phyloP scores from a whole-genome alignment of 352 stramenopile genomes.

The Phytophthora hybrid region DNA sequence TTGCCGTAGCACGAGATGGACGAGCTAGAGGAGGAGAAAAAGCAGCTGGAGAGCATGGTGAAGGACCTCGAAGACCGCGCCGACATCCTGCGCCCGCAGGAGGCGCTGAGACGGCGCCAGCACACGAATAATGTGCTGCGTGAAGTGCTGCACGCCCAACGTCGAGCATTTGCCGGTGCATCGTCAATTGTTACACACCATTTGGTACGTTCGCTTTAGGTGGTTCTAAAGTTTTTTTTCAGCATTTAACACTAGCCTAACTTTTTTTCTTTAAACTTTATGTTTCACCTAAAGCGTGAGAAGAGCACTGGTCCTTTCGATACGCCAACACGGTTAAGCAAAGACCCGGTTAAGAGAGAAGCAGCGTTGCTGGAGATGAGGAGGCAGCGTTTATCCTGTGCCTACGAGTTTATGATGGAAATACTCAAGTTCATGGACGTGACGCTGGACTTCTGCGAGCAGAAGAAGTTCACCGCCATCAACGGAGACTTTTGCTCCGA shows the following conservation, averaged over 20 bases:
- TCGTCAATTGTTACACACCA: constrained; percentile 36
- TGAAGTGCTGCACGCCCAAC: constrained; percentile 35
- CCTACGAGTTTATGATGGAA: constrained; percentile 49
- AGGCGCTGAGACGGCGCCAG: constrained; percentile 21
- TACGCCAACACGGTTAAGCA: constrained; percentile 29
- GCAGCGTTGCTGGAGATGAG: constrained; percentile 37
- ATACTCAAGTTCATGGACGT: constrained; percentile 43
- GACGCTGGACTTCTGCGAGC: constrained; percentile 45
- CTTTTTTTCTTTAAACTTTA: neutral
- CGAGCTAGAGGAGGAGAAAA: constrained; percentile 26
- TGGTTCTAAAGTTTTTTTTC: neutral
- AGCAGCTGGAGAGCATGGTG: constrained; percentile 24
- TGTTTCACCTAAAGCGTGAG: constrained; percentile 14
- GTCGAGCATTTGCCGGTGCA: constrained; percentile 30
- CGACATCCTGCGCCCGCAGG: constrained; percentile 25
- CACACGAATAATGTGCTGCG: constrained; percentile 32
- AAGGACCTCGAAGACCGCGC: constrained; percentile 19
- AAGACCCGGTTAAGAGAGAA: constrained; percentile 25
- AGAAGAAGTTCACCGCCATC: constrained; percentile 46
- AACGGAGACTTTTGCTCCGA: constrained; percentile 51
- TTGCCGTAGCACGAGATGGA: constrained; percentile 36
- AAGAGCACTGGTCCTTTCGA: constrained; percentile 38
- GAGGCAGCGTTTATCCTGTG: constrained; percentile 43
- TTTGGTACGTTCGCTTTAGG: constrained; percentile 26
- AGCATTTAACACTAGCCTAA: neutral